Evolutionary conservation across 768 basidiomycete genomes (phyloP), one percentile per base, ranked within the genome.

Genomic region (Pholiota microspora): DNA sequence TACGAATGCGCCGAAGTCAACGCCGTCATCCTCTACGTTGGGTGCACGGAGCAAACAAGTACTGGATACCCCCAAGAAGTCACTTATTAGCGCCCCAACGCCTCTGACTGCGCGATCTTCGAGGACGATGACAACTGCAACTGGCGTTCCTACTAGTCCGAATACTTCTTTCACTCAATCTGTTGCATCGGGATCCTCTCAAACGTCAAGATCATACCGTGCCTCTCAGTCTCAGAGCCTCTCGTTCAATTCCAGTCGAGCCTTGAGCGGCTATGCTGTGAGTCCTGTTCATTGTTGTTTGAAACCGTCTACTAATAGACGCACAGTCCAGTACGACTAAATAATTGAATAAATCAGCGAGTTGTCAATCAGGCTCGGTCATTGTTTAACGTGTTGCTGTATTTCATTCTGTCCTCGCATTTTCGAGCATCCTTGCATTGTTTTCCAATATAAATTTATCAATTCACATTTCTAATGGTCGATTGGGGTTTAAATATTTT

Each of bases 31-130:
- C 15, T 81, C 84, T 7, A 81, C 74, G 60, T 68, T 86, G 48
- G 68, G 77, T n/a, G 74, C 75, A 56, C 77, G 85, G 47, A 77
- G 69, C 60, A 88, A 86, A 59, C 74, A 72, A 49, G 60, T 81
- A 45, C 69, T 75, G 18, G 82, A 86, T 51, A 92, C 91, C 6
- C 92, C 92, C 15, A 94, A 92, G 77, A 93, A 94, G 73, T 89
- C 90, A 4, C 79, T 90, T 64, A 94, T 94, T 59, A 87, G 92
- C 63, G 92, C 90, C 10, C 92, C 92, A 6, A 92, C 92, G 2
- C 91, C 92, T 1, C 76, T 94, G 51, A 88, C 92, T 16, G 90
- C 92, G 55, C 87, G 92, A 45, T 79, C 80, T 10, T 75, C 83
- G 4, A 82, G 88, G 56, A 82, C 80, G 29, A 73, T 74, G n/a